phyloP scores from a whole-genome alignment of 495 filamentous ascomycete genomes.

The Lasiosphaeria hispida region DNA sequence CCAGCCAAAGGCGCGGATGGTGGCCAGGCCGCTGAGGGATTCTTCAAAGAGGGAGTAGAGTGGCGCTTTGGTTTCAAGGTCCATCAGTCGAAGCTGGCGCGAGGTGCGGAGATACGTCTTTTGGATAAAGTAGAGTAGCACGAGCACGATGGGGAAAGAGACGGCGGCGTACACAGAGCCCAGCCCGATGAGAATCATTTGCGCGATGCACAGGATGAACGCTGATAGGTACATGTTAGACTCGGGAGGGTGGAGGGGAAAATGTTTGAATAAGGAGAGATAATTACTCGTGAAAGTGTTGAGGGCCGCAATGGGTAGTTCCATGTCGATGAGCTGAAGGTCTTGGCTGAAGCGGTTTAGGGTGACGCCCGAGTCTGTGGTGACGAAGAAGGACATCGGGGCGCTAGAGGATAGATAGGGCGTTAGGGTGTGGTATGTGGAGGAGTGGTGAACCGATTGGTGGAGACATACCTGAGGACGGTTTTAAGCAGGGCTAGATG shows the following conservation, averaged over 20 bases:
- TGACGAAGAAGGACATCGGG: conserved; percentile 33
- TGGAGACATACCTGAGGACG: conserved; percentile 24
- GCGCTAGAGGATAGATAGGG: conserved; percentile 14
- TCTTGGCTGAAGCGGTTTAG: conserved; percentile 57
- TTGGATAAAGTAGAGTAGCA: conserved; percentile 53
- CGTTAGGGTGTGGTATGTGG: neutral
- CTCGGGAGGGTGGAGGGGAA: neutral
- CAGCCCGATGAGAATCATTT: conserved; percentile 42
- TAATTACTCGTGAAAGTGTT: conserved; percentile 25
- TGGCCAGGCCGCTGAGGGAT: conserved; percentile 37
- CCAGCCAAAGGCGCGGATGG: conserved; percentile 51
- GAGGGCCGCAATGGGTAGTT: conserved; percentile 40
- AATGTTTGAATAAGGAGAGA: neutral
- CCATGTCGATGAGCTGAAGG: conserved; percentile 60
- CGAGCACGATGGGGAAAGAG: conserved; percentile 30
- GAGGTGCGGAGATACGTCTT: conserved; percentile 65
- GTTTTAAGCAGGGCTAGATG: conserved; percentile 26
- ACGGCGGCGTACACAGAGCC: conserved; percentile 46
- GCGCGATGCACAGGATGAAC: conserved; percentile 30
- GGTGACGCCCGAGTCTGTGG: conserved; percentile 31
- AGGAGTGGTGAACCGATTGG: neutral
- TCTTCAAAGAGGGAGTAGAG: conserved; percentile 63
- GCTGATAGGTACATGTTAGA: conserved; percentile 3
- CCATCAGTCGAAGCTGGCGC: conserved; percentile 61
- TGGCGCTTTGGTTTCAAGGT: conserved; percentile 61